Base-by-base conservation (phyloP, 2,329 filamentous ascomycete genomes). In the Alternaria burnsii region DNA sequence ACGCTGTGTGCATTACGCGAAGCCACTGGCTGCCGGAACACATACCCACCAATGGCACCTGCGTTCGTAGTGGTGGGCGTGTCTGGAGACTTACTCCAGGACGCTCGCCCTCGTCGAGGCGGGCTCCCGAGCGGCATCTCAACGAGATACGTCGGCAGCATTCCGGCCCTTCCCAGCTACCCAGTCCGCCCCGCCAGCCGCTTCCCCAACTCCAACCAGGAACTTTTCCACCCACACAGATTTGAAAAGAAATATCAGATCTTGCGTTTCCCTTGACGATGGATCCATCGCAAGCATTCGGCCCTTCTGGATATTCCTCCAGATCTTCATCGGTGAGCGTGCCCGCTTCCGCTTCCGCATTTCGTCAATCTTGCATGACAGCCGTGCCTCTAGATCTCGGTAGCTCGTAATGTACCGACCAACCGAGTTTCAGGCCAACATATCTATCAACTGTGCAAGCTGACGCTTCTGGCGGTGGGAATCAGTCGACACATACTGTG, bases 261-360 rank as follows among this genome's bases (percentile, higher is more conserved):
- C 57, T 55, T 18, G 53, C 24, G 41, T 41, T 26, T 46, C 41
- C 52, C 53, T 42, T 57, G 42, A 47, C 34, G 36, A 55, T 48
- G 44, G 46, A 60, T 47, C 58, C 38, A 56, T 38, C 28, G 32
- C 46, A n/a, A 28, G 24, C 12, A 38, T 32, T 60, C 53, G 58
- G 58, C 57, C 57, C 54, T 22, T 42, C 43, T 51, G 9, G 51
- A 38, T 22, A 38, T 40, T 5, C 51, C 51, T 41, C 38, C 57
- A 59, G 52, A 34, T 34, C 44, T 46, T 60, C 41, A 60, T 56
- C 58, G 58, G 58, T 60, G 52, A 57, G 58, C 58, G 46, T 44
- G 42, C 48, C 53, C 58, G 58, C 53, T 61, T 57, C 58, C 58
- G 58, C 58, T 61, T 57, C 58, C 58, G 58, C 58, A 52, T 58